Conservation (phyloP, 768 basidiomycete genomes). For the Lepiota brunneoincarnata region DNA sequence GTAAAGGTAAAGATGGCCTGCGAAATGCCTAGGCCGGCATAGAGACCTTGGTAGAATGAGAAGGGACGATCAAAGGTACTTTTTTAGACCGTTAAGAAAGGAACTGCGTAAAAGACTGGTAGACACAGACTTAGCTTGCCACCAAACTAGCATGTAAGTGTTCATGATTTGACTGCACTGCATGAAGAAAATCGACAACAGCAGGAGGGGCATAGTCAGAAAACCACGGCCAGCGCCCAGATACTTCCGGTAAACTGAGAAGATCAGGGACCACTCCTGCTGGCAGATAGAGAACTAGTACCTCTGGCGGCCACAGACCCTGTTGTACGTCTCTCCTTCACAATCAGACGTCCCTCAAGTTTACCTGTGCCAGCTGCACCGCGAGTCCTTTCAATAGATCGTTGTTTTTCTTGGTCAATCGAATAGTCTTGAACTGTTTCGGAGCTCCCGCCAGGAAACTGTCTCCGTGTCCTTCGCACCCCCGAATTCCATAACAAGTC, state of each 20-base stretch:
- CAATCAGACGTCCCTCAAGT: slow-evolving; percentile 63
- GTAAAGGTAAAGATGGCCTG: slow-evolving; percentile 56
- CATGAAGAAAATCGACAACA: slow-evolving; percentile 52
- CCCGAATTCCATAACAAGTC: slow-evolving; percentile 61
- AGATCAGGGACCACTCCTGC: neutral
- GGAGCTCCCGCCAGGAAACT: slow-evolving; percentile 5
- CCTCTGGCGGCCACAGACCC: slow-evolving; percentile 56
- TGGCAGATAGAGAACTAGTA: slow-evolving; percentile 17
- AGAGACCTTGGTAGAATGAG: slow-evolving; percentile 63
- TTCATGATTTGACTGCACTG: slow-evolving; percentile 60
- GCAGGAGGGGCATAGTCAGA: slow-evolving; percentile 47
- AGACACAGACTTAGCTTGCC: slow-evolving; percentile 55
- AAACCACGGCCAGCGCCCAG: slow-evolving; percentile 51
- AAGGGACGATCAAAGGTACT: slow-evolving; percentile 47
- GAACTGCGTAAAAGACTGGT: neutral
- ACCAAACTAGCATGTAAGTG: slow-evolving; percentile 70
- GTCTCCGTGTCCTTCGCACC: slow-evolving; percentile 38
- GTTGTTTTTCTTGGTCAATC: slow-evolving; percentile 8
- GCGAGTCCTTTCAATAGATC: neutral
- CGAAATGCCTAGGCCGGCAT: slow-evolving; percentile 57
- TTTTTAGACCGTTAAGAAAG: neutral
- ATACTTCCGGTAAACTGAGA: slow-evolving; percentile 57
- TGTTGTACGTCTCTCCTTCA: slow-evolving; percentile 62
- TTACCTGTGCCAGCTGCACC: slow-evolving; percentile 51
- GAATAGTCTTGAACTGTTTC: slow-evolving; percentile 3